Evolutionary conservation across 2,329 filamentous ascomycete genomes (phyloP), one percentile per base, ranked within the genome.

Genomic region (Colletotrichum orbiculare): DNA sequence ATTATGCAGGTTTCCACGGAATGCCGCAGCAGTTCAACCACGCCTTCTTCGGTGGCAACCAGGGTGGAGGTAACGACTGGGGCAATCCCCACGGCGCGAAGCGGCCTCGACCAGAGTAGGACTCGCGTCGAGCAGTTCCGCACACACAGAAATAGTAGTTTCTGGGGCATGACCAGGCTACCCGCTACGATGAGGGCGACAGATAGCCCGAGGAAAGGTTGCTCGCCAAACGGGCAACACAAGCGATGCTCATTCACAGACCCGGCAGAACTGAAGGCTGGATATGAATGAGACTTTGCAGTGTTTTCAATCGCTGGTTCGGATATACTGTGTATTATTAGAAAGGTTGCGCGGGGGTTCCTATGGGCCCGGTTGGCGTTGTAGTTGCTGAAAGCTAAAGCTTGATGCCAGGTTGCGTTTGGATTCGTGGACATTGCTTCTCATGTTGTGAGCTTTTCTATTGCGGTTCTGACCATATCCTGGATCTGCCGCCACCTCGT

Each of bases 31-130:
- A 89, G 72, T 95, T 94, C 78, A 92, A 91, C 73, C 87, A 89
- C 42, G 87, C 84, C 63, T 94, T 93, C 79, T 95, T 93, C 76
- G 82, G 82, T 60, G 80, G 80, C 54, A 79, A 83, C 71, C 84
- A 85, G 68, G 76, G 78, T 45, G 81, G 77, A 52, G 79, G 78
- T 60, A 79, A 88, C 63, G 89, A 89, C 60, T 88, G 88, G 77
- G 92, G 91, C 83, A 95, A 95, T 72, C 92, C 92, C 6, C 92
- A 95, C 70, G 91, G 91, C 37, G 89, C 89, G 4, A 96, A 96
- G 80, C 85, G 92, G 69, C 90, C 91, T 69, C 86, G 92, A 68
- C 91, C 91, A 66, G 92, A 94, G 74, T 85, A 82, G 76, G 63
- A 54, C 34, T 53, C 52, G 13, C 17, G 58, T 33, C 39, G n/a